Base-by-base conservation (phyloP, 1,139 yeast genomes). In the Yamadazyma taylorii region DNA sequence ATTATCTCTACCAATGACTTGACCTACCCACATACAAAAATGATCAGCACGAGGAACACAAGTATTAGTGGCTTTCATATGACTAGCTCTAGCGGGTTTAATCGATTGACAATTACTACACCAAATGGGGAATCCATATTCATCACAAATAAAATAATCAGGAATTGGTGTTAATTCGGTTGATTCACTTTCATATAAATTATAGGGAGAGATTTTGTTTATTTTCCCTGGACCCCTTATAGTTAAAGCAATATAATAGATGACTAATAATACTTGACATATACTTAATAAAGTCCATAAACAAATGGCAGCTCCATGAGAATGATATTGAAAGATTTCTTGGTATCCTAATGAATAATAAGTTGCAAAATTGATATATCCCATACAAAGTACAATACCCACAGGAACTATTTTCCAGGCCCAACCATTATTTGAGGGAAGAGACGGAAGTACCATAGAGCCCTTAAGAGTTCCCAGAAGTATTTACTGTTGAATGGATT, bases 31-130 rank as follows among this genome's bases (percentile, higher is more conserved):
- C 3, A 75, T 47, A 53, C 92, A 84, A 48, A 67, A 78, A 53
- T 84, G 92, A 52, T 84, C 92, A 52, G 78, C 77, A 40, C 73
- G 64, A 1, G 79, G 73, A 0, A 81, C 73, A 47, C 84, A 79
- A 27, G 54, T 50, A 0, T 63, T 63, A 38, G 57, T 35, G 32
- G 68, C 63, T 15, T 68, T 66, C 43, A 83, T 79, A 50, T 79
- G 88, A 43, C 74, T 81, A 2, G 79, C 50, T 37, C 90, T 60
- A 9, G 74, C 67, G 1, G 73, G 55, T 48, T 79, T 80, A 15
- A 82, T 59, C 5, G 81, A 69, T 30, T 69, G 61, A 40, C 86
- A 78, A 7, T 55, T 53, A 1, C 78, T 58, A 47, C 87, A 81
- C 75, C 80, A 83, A 27, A 60, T 61, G 0, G 90, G 90, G 41